These are phyloP conservation scores for Pelargonium fulgidum DNA, from an alignment of 441 rosid genomes.

Conservation along the genomic window DNA sequence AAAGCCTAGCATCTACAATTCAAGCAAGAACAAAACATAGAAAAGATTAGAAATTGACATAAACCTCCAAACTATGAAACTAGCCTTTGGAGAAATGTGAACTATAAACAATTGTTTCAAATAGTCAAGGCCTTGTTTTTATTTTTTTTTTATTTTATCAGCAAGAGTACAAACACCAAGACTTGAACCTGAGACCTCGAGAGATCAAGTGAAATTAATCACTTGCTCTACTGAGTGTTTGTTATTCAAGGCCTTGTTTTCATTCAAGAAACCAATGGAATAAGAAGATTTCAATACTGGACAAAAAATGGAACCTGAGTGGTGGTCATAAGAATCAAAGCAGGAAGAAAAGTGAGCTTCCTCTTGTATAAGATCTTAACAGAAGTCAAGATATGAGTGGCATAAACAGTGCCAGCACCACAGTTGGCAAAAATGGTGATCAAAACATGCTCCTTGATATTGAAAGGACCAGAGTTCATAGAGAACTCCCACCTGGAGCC, in stretches of 20 bases:
- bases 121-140: too few relatives aligned
- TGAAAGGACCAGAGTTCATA: slow-evolving; percentile 69
- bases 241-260: too few relatives aligned
- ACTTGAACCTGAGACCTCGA: too few relatives aligned
- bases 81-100: too few relatives aligned
- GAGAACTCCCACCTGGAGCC: slow-evolving; percentile 45
- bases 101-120: too few relatives aligned
- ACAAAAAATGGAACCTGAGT: slow-evolving; percentile 53
- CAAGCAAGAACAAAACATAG: slow-evolving; percentile 1
- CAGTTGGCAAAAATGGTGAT: slow-evolving; percentile 77
- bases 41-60: neutral
- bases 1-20: slow-evolving; percentile 55
- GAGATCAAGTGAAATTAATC: too few relatives aligned
- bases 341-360: slow-evolving; percentile 50
- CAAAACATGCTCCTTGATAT: slow-evolving; percentile 74
- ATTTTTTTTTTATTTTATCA: too few relatives aligned
- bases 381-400: slow-evolving; percentile 59
- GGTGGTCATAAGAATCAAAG: slow-evolving; percentile 64
- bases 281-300: neutral
- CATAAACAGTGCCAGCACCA: slow-evolving; percentile 75
- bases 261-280: neutral
- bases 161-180: too few relatives aligned
- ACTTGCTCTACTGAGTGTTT: too few relatives aligned
- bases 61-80: too few relatives aligned
- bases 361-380: slow-evolving; percentile 60